These are phyloP conservation scores for Melampsora larici-populina DNA, from an alignment of 1,284 basidiomycete genomes.

Conservation along the genomic window DNA sequence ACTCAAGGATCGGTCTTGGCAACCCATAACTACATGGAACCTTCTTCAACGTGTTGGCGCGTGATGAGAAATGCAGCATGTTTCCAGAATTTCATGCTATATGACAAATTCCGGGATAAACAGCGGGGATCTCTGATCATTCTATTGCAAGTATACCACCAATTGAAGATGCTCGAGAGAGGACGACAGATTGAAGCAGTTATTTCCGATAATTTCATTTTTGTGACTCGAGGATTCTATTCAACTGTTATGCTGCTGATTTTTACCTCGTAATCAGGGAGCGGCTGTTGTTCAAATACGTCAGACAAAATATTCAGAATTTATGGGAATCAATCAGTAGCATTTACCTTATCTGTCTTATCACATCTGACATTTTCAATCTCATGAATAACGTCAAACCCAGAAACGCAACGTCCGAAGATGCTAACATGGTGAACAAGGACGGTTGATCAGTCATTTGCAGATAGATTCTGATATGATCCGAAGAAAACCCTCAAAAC, in stretches of 20 bases:
- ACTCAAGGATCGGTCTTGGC: too few species aligned
- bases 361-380: slow-evolving; percentile 69
- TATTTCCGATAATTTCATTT: too few species aligned
- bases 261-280: slow-evolving; percentile 36
- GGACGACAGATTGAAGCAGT: too few species aligned
- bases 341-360: slow-evolving; percentile 54
- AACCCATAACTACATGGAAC: too few species aligned
- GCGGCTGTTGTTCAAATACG: slow-evolving; percentile 10
- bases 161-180: too few species aligned
- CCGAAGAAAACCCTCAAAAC: not conserved
- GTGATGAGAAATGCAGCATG: too few species aligned
- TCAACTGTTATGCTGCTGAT: slow-evolving; percentile 40
- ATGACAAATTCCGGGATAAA: too few species aligned
- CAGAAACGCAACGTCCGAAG: slow-evolving; percentile 59
- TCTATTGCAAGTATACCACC: too few species aligned
- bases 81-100: too few species aligned
- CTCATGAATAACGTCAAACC: slow-evolving; percentile 64
- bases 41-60: too few species aligned
- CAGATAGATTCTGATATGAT: slow-evolving; percentile 14
- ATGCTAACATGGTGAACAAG: slow-evolving; percentile 53
- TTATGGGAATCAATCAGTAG: slow-evolving; percentile 48
- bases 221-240: slow-evolving; percentile 7
- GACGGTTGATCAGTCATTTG: not conserved
- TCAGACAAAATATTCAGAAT: slow-evolving; percentile 20
- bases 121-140: too few species aligned